Evolutionary conservation across 2,329 filamentous ascomycete species (phyloP).

Genomic region (Metarhizium brunneum): DNA sequence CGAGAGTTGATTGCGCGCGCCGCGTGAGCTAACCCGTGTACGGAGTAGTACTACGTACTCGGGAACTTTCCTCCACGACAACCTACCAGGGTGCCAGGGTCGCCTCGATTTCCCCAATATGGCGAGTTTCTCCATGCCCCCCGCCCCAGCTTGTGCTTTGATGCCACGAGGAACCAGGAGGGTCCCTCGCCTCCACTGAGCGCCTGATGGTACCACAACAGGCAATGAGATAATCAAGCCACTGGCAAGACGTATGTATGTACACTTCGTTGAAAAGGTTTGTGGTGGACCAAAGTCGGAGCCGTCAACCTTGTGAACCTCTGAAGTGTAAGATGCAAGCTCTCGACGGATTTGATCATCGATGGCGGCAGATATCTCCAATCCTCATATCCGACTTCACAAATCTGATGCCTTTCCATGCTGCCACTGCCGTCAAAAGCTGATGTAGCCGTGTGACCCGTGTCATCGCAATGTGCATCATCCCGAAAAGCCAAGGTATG

Average conservation of each 20-base stretch:
- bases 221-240: background rate
- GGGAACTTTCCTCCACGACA: background rate
- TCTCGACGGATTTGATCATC: background rate
- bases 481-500: background rate
- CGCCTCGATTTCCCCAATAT: background rate
- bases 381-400: background rate
- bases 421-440: too few relatives aligned
- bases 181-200: background rate
- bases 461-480: background rate
- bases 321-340: too few relatives aligned
- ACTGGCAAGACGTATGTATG: background rate
- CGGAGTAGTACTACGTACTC: too few relatives aligned
- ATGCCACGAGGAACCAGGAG: background rate
- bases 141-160: background rate
- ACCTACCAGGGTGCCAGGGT: background rate
- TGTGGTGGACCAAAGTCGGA: too few relatives aligned
- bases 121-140: background rate
- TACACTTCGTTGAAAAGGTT: background rate
- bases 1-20: too few relatives aligned
- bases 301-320: too few relatives aligned
- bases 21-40: too few relatives aligned
- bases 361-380: background rate
- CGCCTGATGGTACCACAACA: background rate
- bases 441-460: background rate
- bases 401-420: background rate